phyloP scores from a whole-genome alignment of 768 basidiomycete genomes.

The Hericium erinaceus region DNA sequence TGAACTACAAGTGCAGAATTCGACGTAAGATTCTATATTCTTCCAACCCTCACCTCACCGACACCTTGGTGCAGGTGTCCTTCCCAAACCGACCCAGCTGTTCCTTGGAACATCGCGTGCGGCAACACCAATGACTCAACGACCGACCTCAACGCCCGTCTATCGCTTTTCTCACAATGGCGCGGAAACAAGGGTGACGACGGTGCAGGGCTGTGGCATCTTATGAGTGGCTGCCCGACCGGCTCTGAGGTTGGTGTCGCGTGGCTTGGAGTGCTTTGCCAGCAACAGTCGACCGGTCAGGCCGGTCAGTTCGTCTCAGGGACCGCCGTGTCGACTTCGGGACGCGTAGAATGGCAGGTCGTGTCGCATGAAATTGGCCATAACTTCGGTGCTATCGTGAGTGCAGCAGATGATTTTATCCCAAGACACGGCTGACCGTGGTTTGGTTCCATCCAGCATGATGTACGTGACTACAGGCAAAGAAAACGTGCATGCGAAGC shows the following conservation, averaged over 20 bases:
- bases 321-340: slow-evolving; percentile 72
- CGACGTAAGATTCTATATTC: slow-evolving; percentile 27
- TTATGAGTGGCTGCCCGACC: slow-evolving; percentile 77
- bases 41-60: neutral
- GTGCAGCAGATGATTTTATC: slow-evolving; percentile 19
- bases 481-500: neutral
- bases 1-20: slow-evolving; percentile 63
- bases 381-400: slow-evolving; percentile 83
- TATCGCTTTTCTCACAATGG: slow-evolving; percentile 79
- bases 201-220: slow-evolving; percentile 76
- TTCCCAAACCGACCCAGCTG: slow-evolving; percentile 32
- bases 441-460: slow-evolving; percentile 33
- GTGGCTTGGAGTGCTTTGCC: slow-evolving; percentile 76
- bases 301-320: slow-evolving; percentile 56
- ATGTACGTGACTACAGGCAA: slow-evolving; percentile 29
- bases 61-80: slow-evolving; percentile 44
- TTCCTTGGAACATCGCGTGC: slow-evolving; percentile 77
- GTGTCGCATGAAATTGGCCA: slow-evolving; percentile 78
- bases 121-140: slow-evolving; percentile 17
- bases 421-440: neutral
- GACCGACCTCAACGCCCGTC: slow-evolving; percentile 53
- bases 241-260: slow-evolving; percentile 83
- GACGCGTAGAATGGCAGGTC: slow-evolving; percentile 75
- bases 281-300: slow-evolving; percentile 38
- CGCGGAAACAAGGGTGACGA: slow-evolving; percentile 65